phyloP scores from a whole-genome alignment of 106 monocot species.

The Xerophyta viscosa region DNA sequence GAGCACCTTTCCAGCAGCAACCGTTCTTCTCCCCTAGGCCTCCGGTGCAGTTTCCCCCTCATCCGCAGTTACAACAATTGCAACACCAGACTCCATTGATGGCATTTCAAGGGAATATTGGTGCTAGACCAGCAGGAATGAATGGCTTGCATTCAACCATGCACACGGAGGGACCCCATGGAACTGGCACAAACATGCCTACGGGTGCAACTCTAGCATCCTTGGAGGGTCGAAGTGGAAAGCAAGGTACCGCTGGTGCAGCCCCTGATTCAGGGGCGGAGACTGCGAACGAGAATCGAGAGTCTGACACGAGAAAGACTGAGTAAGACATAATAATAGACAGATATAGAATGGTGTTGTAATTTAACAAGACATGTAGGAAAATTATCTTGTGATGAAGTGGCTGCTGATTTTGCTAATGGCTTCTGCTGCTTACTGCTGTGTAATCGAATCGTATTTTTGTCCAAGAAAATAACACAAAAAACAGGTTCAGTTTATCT shows the following conservation, averaged over 20 bases:
- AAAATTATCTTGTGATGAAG: too few relatives aligned
- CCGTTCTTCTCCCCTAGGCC: slow-evolving; percentile 34
- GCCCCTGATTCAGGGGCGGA: slow-evolving; percentile 13
- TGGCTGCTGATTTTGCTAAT: too few relatives aligned
- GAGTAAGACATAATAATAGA: too few relatives aligned
- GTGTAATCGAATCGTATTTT: too few relatives aligned
- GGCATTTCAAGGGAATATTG: slow-evolving; percentile 33
- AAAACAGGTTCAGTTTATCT: too few relatives aligned
- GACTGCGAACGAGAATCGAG: too few relatives aligned
- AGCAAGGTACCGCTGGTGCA: slow-evolving; percentile 22
- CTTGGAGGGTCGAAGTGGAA: slow-evolving; percentile 21
- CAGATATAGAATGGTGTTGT: too few relatives aligned
- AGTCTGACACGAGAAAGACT: too few relatives aligned
- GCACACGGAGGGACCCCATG: slow-evolving; percentile 18
- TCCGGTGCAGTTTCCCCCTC: slow-evolving; percentile 39
- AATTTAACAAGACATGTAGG: too few relatives aligned
- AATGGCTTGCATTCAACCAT: slow-evolving; percentile 40
- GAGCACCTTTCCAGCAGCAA: slow-evolving; percentile 48
- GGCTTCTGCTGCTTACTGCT: too few relatives aligned
- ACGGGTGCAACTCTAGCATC: background rate
- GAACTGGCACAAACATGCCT: slow-evolving; percentile 10
- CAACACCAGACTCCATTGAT: slow-evolving; percentile 30
- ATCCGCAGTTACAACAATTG: slow-evolving; percentile 21
- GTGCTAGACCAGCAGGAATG: slow-evolving; percentile 33
- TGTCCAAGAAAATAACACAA: too few relatives aligned